Conservation (phyloP, 2,329 filamentous ascomycete genomes). For the Claviceps monticola region DNA sequence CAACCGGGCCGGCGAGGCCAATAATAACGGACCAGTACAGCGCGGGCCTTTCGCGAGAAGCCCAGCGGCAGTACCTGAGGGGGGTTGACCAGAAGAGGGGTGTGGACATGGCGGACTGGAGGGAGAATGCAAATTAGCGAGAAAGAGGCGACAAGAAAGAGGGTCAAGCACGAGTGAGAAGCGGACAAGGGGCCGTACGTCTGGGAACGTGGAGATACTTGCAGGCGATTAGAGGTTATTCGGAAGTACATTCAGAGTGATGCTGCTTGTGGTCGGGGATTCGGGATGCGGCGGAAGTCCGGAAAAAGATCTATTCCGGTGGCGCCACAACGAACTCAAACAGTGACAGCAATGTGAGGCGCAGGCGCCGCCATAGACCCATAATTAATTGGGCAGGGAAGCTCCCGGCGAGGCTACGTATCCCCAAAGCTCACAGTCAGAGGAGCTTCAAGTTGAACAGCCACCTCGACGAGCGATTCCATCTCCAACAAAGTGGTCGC, state of each 20-base stretch:
- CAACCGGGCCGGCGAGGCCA: slow-evolving; percentile 57
- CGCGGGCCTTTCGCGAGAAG: slow-evolving; percentile 74
- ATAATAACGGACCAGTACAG: slow-evolving; percentile 79
- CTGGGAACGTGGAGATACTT: too few relatives aligned
- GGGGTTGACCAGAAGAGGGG: slow-evolving; percentile 77
- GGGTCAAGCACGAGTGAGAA: not conserved
- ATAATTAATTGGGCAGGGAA: not conserved
- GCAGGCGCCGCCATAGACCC: not conserved
- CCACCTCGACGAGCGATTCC: not conserved
- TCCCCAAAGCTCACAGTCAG: slow-evolving; percentile 12
- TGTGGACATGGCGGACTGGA: slow-evolving; percentile 39
- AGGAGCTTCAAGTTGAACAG: slow-evolving; percentile 7
- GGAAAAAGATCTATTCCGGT: slow-evolving; percentile 4
- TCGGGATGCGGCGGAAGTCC: not conserved
- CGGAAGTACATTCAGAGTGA: not conserved
- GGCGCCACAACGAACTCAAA: too few relatives aligned
- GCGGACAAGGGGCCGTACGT: not conserved
- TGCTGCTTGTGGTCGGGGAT: not conserved
- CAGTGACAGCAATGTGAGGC: not conserved
- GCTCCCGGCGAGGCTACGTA: slow-evolving; percentile 21
- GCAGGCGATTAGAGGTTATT: not conserved
- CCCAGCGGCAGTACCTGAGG: slow-evolving; percentile 76
- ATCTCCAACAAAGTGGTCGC: not conserved
- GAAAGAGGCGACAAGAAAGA: not conserved
- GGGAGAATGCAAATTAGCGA: too few relatives aligned